These are phyloP conservation scores for Tagetes erecta DNA, from an alignment of 129 eudicot species.

Conservation along the genomic window DNA sequence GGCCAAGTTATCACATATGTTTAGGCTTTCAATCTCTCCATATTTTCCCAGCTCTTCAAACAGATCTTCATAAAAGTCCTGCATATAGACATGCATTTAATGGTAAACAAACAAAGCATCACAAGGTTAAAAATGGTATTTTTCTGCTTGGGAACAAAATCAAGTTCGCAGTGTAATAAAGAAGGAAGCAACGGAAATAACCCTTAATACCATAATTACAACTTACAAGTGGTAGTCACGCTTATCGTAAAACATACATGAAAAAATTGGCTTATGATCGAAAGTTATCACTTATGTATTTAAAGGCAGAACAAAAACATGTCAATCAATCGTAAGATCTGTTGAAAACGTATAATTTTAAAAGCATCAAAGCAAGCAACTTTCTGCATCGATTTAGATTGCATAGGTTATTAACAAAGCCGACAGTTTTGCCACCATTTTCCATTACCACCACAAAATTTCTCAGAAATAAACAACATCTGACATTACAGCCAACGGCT, in stretches of 20 bases:
- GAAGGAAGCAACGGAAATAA: not conserved
- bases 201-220: not conserved
- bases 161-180: not conserved
- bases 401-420: not conserved
- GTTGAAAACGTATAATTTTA: too few species aligned
- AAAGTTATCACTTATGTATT: not conserved
- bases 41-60: constrained; percentile 93
- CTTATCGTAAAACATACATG: not conserved
- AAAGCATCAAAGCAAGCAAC: too few species aligned
- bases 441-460: not conserved
- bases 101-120: not conserved
- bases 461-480: too few species aligned
- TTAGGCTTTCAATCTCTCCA: constrained; percentile 93
- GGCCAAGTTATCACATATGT: constrained; percentile 94
- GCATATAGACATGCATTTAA: constrained; percentile 16
- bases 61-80: constrained; percentile 94
- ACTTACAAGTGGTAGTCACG: not conserved
- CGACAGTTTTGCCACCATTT: not conserved
- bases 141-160: not conserved
- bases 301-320: not conserved
- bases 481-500: not conserved
- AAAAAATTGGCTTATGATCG: not conserved
- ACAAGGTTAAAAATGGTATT: not conserved
- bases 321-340: too few species aligned
- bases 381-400: too few species aligned